Evolutionary conservation across 805 yeast genomes (phyloP).

Genomic region (Saccharomycopsis sp.): DNA sequence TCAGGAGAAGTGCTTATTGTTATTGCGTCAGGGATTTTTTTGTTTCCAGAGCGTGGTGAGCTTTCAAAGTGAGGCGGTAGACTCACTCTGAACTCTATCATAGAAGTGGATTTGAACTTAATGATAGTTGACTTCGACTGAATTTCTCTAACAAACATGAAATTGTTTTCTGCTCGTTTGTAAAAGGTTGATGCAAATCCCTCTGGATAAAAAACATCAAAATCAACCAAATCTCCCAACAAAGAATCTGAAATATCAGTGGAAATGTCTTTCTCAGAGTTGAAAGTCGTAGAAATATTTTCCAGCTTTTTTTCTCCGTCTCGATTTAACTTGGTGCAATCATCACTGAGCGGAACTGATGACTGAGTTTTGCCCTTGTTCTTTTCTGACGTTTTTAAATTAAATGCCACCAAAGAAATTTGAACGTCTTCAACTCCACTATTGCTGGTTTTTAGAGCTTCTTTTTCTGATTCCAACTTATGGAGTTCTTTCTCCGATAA

Average conservation of each 20-base stretch:
- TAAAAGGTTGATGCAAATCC: conserved; percentile 44
- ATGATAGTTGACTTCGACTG: conserved; percentile 38
- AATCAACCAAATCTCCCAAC: too few relatives aligned
- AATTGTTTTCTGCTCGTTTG: conserved; percentile 38
- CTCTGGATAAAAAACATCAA: conserved; percentile 37
- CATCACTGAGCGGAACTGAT: too few relatives aligned
- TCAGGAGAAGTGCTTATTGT: not conserved
- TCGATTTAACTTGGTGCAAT: too few relatives aligned
- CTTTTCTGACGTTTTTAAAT: conserved; percentile 2
- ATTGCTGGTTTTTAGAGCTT: too few relatives aligned
- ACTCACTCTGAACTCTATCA: conserved; percentile 36
- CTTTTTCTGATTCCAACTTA: not conserved
- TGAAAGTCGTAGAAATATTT: too few relatives aligned
- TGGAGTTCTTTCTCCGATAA: too few relatives aligned
- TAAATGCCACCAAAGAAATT: conserved; percentile 17
- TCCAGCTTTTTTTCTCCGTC: too few relatives aligned
- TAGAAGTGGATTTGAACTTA: conserved; percentile 26
- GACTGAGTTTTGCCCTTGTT: too few relatives aligned
- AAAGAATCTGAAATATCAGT: too few relatives aligned
- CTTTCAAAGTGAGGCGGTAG: conserved; percentile 28
- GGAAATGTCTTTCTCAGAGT: too few relatives aligned
- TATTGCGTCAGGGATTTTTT: not conserved
- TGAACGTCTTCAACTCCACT: conserved; percentile 15
- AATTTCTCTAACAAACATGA: conserved; percentile 43
- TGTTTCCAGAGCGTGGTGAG: too few relatives aligned